These are phyloP conservation scores for Plasmodium gallinaceum DNA, from an alignment of 169 alveolate genomes.

Conservation along the genomic window DNA sequence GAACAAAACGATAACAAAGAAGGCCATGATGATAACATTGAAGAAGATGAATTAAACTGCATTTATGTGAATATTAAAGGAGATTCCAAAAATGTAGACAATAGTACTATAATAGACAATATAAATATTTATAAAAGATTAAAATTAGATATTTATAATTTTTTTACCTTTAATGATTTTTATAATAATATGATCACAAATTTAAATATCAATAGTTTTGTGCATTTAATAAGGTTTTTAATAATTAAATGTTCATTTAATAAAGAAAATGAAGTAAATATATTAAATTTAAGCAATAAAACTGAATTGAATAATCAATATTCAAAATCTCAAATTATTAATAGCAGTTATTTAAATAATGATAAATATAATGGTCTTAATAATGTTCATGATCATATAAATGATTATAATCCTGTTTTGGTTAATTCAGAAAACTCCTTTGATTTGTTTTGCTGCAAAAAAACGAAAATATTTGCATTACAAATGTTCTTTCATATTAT, in stretches of 20 bases:
- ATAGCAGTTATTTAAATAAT: constrained; percentile 18
- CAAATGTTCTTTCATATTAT: constrained; percentile 76
- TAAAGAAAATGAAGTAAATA: constrained; percentile 27
- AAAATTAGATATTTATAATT: constrained; percentile 74
- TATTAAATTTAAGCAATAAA: background rate
- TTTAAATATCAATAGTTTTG: constrained; percentile 65
- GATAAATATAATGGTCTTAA: constrained; percentile 7
- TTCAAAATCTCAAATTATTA: constrained; percentile 16
- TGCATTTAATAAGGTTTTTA: constrained; percentile 57
- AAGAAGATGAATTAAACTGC: constrained; percentile 30
- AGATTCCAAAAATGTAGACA: constrained; percentile 65
- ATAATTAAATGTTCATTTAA: constrained; percentile 46
- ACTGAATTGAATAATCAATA: constrained; percentile 23
- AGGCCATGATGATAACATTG: constrained; percentile 12
- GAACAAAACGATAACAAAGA: constrained; percentile 13
- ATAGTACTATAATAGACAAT: constrained; percentile 60
- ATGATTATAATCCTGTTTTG: constrained; percentile 64
- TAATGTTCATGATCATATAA: constrained; percentile 27
- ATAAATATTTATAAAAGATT: constrained; percentile 65
- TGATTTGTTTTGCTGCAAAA: constrained; percentile 26
- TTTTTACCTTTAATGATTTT: constrained; percentile 75
- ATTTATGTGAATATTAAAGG: constrained; percentile 42
- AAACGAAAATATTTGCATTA: constrained; percentile 36
- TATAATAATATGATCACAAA: constrained; percentile 69
- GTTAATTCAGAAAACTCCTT: constrained; percentile 65